Conservation (phyloP, 345 rosid species). For the Durio zibethinus region DNA sequence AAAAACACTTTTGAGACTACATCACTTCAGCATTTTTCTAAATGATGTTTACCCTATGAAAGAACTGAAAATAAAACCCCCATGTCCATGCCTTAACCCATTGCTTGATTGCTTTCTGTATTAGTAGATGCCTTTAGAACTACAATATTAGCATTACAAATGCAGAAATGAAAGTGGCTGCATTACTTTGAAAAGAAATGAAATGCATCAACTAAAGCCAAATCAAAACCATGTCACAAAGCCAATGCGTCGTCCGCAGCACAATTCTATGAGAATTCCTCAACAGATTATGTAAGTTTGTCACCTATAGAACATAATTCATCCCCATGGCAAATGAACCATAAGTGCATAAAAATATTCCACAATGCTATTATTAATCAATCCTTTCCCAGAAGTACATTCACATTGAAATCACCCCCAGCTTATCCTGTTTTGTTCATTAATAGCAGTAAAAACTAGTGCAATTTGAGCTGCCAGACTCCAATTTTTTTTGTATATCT, state of each 20-base stretch:
- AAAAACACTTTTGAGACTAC: not conserved
- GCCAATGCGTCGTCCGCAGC: no score
- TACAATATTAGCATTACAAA: not conserved
- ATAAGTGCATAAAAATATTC: not conserved
- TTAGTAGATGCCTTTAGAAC: not conserved
- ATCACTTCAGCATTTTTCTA: not conserved
- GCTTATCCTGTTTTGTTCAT: not conserved
- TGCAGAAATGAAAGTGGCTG: not conserved
- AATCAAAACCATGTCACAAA: not conserved
- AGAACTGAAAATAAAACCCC: no score
- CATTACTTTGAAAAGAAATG: not conserved
- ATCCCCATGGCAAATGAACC: not conserved
- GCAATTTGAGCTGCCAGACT: not conserved
- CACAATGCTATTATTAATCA: not conserved
- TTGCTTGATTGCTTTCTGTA: not conserved
- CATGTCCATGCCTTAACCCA: no score
- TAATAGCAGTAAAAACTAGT: not conserved
- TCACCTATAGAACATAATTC: not conserved
- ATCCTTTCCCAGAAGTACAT: not conserved
- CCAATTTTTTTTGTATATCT: not conserved
- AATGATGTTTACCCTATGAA: no score
- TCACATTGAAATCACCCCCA: not conserved
- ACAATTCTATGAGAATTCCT: not conserved
- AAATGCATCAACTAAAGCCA: not conserved
- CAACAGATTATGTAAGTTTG: not conserved